Percentiles rank a stretch among this genome's conserved stretches.
These are phyloP conservation scores for Hydnum rufescens DNA, from an alignment of 768 basidiomycete genomes.

Conservation along the genomic window DNA sequence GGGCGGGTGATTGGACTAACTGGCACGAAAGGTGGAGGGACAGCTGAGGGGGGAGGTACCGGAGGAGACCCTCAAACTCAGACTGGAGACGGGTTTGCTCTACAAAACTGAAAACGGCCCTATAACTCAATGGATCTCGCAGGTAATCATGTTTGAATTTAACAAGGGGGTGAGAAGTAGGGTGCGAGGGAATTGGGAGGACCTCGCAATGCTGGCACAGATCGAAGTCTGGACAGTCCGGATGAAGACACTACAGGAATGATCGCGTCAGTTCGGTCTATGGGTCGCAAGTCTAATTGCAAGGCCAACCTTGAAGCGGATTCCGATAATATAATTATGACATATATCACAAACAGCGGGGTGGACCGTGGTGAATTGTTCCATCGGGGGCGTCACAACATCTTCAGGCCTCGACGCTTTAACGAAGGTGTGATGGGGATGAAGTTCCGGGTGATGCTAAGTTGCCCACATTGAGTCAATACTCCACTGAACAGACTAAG, in stretches of 20 bases:
- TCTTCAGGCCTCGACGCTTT: slow-evolving; percentile 34
- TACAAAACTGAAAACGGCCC: slow-evolving; percentile 8
- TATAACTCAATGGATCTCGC: slow-evolving; percentile 5
- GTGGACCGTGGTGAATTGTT: slow-evolving; percentile 7
- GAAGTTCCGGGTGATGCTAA: slow-evolving; percentile 43
- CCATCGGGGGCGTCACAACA: slow-evolving; percentile 16
- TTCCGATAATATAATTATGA: slow-evolving; percentile 30
- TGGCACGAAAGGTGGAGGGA: neutral
- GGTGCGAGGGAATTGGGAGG: slow-evolving; percentile 57
- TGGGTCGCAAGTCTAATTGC: neutral
- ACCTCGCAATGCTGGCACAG: slow-evolving; percentile 65
- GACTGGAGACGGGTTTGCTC: neutral
- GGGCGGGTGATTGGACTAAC: neutral
- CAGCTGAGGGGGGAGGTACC: neutral
- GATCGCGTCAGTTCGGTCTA: neutral
- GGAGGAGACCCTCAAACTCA: neutral
- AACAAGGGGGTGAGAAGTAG: slow-evolving; percentile 45
- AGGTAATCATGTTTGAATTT: slow-evolving; percentile 34
- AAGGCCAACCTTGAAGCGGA: slow-evolving; percentile 47
- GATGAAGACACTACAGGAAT: slow-evolving; percentile 48
- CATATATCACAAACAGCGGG: slow-evolving; percentile 23
- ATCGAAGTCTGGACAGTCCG: slow-evolving; percentile 60
- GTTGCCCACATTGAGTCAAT: no score
- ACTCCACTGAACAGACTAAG: no score
- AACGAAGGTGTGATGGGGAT: slow-evolving; percentile 58